Conservation (phyloP, 495 filamentous ascomycete species). For the Hyaloscypha variabilis region DNA sequence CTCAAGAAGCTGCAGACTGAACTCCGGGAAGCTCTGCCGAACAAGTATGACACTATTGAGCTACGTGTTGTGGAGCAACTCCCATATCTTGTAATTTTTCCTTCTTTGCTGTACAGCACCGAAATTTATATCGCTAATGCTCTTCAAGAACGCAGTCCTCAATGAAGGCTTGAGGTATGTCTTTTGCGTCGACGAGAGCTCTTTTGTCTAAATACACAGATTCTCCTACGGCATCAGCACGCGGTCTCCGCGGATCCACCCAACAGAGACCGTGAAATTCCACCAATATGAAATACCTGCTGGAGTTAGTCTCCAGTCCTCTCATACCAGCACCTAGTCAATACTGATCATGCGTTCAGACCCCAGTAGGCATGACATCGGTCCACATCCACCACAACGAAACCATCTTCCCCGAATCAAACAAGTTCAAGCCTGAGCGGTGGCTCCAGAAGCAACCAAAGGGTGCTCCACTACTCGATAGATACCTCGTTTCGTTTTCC, state of each 20-base stretch:
- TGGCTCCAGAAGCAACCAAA: constrained; percentile 38
- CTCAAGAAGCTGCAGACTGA: constrained; percentile 35
- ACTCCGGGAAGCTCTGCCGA: constrained; percentile 24
- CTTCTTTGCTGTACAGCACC: neutral
- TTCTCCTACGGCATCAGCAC: constrained; percentile 42
- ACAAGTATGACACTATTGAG: constrained; percentile 20
- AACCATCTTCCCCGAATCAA: constrained; percentile 41
- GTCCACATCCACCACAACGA: constrained; percentile 43
- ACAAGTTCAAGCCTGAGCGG: constrained; percentile 44
- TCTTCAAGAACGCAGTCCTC: constrained; percentile 5
- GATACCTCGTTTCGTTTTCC: constrained; percentile 45
- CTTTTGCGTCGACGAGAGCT: constrained; percentile 36
- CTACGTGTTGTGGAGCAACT: constrained; percentile 25
- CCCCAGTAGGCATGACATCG: constrained; percentile 45
- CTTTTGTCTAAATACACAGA: constrained; percentile 29
- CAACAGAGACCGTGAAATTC: constrained; percentile 22
- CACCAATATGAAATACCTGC: constrained; percentile 33
- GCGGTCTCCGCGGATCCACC: constrained; percentile 24
- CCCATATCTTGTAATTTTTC: constrained; percentile 15
- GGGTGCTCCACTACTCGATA: constrained; percentile 27
- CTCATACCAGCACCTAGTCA: neutral
- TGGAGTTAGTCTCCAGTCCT: constrained; percentile 23
- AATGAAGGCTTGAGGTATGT: constrained; percentile 1
- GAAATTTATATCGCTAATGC: neutral
- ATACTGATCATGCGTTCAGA: constrained; percentile 30